These are phyloP conservation scores for Hyphopichia fennica DNA, from an alignment of 1,139 yeast species.

Conservation along the genomic window DNA sequence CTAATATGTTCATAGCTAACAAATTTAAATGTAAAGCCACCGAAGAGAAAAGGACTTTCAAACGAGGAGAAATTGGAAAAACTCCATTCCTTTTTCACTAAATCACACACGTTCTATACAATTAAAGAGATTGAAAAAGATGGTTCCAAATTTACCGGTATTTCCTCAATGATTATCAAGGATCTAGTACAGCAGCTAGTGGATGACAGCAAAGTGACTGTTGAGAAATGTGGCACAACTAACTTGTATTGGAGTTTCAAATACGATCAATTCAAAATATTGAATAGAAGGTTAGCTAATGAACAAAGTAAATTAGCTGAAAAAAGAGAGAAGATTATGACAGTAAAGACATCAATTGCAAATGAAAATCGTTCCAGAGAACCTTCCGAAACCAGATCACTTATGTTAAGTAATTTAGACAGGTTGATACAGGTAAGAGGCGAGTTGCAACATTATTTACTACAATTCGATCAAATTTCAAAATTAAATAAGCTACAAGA, in stretches of 20 bases:
- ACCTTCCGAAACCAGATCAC: not conserved
- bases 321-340: not conserved
- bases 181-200: conserved; percentile 44
- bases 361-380: not conserved
- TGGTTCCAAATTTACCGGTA: conserved; percentile 46
- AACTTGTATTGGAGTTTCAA: conserved; percentile 56
- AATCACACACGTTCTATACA: conserved; percentile 40
- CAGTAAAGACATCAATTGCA: not conserved
- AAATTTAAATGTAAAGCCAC: conserved; percentile 18
- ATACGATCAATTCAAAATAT: conserved; percentile 27
- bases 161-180: conserved; percentile 51
- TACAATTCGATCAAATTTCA: conserved; percentile 2
- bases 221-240: conserved; percentile 54
- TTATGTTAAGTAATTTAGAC: not conserved
- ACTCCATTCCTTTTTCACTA: conserved; percentile 41
- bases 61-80: conserved; percentile 40
- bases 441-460: conserved; percentile 4
- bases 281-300: conserved; percentile 14
- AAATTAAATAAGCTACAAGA: conserved; percentile 3
- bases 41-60: conserved; percentile 28
- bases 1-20: not conserved
- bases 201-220: conserved; percentile 46
- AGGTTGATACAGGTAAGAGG: not conserved
- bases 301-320: conserved; percentile 4
- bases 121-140: conserved; percentile 50